These are phyloP conservation scores for Coniochaeta sp. DNA, from an alignment of 2,329 filamentous ascomycete genomes.

Conservation along the genomic window DNA sequence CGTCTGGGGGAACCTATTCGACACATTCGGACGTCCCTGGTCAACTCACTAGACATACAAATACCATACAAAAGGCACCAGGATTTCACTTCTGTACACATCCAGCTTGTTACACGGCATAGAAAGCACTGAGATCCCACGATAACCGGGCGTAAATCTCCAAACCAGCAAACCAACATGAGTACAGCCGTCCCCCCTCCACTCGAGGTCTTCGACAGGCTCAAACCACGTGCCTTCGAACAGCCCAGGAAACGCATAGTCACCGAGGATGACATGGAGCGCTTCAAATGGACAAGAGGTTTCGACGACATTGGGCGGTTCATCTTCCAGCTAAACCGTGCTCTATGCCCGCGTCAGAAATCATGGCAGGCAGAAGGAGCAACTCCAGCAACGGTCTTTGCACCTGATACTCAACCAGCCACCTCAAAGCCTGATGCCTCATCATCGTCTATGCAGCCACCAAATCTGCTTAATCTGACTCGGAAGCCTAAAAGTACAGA, in stretches of 20 bases:
- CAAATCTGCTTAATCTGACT: not conserved
- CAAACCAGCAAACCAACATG: not conserved
- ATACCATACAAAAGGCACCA: not conserved
- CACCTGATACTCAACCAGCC: not conserved
- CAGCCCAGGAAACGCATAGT: constrained; percentile 75
- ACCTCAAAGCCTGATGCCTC: not conserved
- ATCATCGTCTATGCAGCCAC: not conserved
- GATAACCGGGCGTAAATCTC: no score
- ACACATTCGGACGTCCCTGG: not conserved
- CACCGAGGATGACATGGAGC: constrained; percentile 71
- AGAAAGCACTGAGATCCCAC: no score
- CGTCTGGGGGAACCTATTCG: no score
- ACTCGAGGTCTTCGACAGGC: constrained; percentile 41
- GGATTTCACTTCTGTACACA: not conserved
- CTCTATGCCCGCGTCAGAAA: constrained; percentile 65
- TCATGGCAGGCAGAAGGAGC: constrained; percentile 2
- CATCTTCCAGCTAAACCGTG: constrained; percentile 80
- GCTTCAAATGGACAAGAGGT: constrained; percentile 72
- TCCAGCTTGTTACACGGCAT: no score
- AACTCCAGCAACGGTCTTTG: not conserved
- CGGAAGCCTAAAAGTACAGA: constrained; percentile 8
- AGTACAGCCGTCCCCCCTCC: not conserved
- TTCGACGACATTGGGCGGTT: constrained; percentile 86
- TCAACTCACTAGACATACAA: not conserved
- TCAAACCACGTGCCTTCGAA: constrained; percentile 48